phyloP scores from a whole-genome alignment of 352 stramenopile genomes.

The Globisporangium acanthophoron region DNA sequence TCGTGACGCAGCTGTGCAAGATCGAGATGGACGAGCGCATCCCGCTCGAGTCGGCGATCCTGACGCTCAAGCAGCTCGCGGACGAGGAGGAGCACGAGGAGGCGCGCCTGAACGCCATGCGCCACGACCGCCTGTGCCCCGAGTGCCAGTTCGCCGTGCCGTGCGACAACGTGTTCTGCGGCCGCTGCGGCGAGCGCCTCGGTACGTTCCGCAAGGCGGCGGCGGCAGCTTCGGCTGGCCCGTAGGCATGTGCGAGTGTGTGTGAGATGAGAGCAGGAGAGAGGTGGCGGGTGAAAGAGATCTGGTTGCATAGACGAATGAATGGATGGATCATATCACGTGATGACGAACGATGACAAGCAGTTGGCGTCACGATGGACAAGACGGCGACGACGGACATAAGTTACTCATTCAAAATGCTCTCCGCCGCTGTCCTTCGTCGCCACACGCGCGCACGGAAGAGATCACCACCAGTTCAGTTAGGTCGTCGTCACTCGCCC shows the following conservation, averaged over 20 bases:
- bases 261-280: background rate
- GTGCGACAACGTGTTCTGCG: conserved; percentile 14
- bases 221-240: background rate
- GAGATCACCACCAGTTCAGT: background rate
- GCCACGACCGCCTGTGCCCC: conserved; percentile 11
- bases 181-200: conserved; percentile 12
- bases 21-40: conserved; percentile 10
- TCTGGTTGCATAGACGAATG: background rate
- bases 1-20: conserved; percentile 8
- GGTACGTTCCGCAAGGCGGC: conserved; percentile 8
- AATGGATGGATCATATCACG: background rate
- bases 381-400: background rate
- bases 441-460: background rate
- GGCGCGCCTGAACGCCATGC: conserved; percentile 9
- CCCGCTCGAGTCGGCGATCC: conserved; percentile 3
- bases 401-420: background rate
- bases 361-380: no score
- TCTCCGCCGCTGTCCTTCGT: background rate
- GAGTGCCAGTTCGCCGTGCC: conserved; percentile 13
- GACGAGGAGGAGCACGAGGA: conserved; percentile 12
- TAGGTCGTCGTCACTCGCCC: background rate
- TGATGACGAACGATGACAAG: no score
- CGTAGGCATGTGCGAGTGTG: background rate
- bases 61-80: conserved; percentile 9
- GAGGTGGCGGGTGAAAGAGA: background rate